Evolutionary conservation across 2,329 filamentous ascomycete species (phyloP), one percentile per base, ranked within the genome.

Genomic region (Claviceps monticola): DNA sequence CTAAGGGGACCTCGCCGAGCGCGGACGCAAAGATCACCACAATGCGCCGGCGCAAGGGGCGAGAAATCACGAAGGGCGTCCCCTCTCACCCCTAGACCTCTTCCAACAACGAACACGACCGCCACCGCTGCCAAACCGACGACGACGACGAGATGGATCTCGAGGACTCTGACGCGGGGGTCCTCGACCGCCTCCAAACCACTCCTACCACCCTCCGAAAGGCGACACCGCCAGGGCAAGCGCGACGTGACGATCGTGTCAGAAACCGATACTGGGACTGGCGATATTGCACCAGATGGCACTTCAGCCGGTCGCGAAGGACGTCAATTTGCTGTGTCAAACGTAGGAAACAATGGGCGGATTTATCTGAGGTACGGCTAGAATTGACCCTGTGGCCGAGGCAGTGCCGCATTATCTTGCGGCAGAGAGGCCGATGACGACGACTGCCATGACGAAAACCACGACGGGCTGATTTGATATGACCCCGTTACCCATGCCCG

Each of bases 291-390:
- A n/a, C 73, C 77, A 11, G 83, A 87, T 60, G 76, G 76, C 53
- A 69, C 74, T 53, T 78, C 80, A 46, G 78, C 73, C 51, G 76
- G 78, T 37, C 75, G 82, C 54, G 80, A 83, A 63, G 83, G 81
- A 48, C 78, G 83, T 51, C 82, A 87, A 61, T 90, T 91, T 64
- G 82, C 84, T 2, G 86, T 91, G 51, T 81, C 83, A 49, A 90
- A 89, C 65, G 86, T 91, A 54, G 86, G 86, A 23, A 86, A 88
- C 63, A 88, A 89, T 67, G 86, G 86, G 41, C 82, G 83, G 63
- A 87, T 91, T 66, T 91, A 88, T 66, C 65, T 91, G 58, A 86
- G 84, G 84, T 90, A 80, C 62, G 78, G 41, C 46, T 21, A 36
- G 1, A 34, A 7, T 36, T 34, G 38, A 8, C 29, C n/a, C 29